Conservation (phyloP, 1,284 basidiomycete genomes). For the Ustilago lituana region DNA sequence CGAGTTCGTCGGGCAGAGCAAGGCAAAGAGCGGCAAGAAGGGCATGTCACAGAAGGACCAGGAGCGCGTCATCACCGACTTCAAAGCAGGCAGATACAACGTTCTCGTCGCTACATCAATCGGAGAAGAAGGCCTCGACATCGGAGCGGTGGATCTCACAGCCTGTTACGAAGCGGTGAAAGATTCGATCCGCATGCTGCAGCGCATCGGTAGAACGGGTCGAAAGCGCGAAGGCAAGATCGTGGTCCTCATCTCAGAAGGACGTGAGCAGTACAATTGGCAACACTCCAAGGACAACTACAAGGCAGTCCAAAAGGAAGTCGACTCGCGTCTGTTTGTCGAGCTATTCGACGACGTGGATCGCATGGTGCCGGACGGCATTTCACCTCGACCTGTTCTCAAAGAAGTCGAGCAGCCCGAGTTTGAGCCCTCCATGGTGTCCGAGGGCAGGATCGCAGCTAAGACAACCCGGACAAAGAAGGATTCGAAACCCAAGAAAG, state of each 20-base stretch:
- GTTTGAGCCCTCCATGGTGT: conserved; percentile 62
- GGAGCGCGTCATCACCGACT: conserved; percentile 84
- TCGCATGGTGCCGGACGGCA: conserved; percentile 81
- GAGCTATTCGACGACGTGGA: conserved; percentile 92
- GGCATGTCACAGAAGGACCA: conserved; percentile 93
- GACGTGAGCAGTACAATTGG: conserved; percentile 90
- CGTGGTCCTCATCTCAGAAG: conserved; percentile 90
- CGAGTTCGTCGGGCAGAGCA: conserved; percentile 92
- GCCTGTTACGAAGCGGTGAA: conserved; percentile 97
- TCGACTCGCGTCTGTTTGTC: conserved; percentile 83
- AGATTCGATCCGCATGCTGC: conserved; percentile 94
- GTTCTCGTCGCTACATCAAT: conserved; percentile 95
- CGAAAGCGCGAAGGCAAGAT: conserved; percentile 90
- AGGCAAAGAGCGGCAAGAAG: conserved; percentile 83
- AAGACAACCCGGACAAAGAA: conserved; percentile 27
- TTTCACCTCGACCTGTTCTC: conserved; percentile 81
- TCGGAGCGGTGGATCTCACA: conserved; percentile 97
- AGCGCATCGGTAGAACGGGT: conserved; percentile 94
- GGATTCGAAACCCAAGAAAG: conserved; percentile 46
- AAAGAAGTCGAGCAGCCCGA: conserved; percentile 73
- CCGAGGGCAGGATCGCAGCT: conserved; percentile 12
- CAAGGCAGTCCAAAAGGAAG: conserved; percentile 86
- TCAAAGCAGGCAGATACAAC: conserved; percentile 88
- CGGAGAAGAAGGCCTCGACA: conserved; percentile 98
- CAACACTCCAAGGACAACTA: conserved; percentile 88